phyloP scores from a whole-genome alignment of 192 early-diverging fungal genomes.

The Jimgerdemannia flammicorona region DNA sequence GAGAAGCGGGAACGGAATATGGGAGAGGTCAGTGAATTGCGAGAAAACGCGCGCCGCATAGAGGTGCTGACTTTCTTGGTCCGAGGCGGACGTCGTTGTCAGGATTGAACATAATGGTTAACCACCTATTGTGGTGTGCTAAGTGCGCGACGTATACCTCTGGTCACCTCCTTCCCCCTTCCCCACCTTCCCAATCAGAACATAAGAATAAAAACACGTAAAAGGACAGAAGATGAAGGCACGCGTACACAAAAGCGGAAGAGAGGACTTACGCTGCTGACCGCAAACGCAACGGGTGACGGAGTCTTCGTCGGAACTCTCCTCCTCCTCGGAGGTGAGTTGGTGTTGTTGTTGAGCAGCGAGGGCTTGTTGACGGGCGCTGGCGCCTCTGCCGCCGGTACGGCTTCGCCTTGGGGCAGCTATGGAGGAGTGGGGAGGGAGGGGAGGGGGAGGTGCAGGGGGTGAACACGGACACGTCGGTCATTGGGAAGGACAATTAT shows the following conservation, averaged over 20 bases:
- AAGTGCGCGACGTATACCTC: not conserved
- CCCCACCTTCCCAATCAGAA: too few species aligned
- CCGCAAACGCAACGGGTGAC: conserved; percentile 51
- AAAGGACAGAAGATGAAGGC: conserved; percentile 5
- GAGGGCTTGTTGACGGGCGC: conserved; percentile 7
- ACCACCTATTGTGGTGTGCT: not conserved
- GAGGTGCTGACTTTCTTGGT: too few species aligned
- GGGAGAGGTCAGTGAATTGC: not conserved
- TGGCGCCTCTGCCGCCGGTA: conserved; percentile 3
- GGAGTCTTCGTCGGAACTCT: conserved; percentile 42
- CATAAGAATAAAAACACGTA: not conserved
- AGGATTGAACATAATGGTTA: not conserved
- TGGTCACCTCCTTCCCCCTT: too few species aligned
- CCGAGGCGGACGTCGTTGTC: too few species aligned
- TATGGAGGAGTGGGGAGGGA: too few species aligned
- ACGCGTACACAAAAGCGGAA: not conserved
- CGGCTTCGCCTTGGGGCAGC: not conserved
- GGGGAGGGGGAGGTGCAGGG: too few species aligned
- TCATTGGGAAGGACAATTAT: too few species aligned
- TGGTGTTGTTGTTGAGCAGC: not conserved
- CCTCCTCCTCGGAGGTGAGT: conserved; percentile 28
- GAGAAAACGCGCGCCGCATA: not conserved
- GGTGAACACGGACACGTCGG: too few species aligned
- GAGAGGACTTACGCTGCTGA: conserved; percentile 40
- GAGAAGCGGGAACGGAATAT: not conserved